Percentiles rank a stretch among this genome's conserved stretches.
Evolutionary conservation across 2,329 filamentous ascomycete genomes (phyloP).

Genomic region (Trichophyton verrucosum): DNA sequence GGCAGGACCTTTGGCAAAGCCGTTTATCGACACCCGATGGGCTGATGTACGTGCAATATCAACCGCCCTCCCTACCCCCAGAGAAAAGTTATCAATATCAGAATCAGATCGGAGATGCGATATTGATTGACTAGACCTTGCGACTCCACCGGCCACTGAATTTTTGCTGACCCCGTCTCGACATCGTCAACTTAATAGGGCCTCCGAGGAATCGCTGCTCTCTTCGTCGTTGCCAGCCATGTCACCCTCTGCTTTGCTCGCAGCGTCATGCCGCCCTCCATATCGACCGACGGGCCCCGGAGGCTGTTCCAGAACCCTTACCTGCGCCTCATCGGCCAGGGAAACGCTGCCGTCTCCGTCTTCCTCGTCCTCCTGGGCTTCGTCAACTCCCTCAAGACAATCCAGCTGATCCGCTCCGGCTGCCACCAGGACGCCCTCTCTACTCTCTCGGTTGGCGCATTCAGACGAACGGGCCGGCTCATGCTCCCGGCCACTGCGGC

Average conservation of each 20-base stretch:
- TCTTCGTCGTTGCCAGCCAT: conserved; percentile 45
- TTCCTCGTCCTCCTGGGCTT: conserved; percentile 55
- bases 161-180: background rate
- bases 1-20: background rate
- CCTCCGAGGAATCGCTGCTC: conserved; percentile 44
- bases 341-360: conserved; percentile 53
- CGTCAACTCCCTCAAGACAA: conserved; percentile 50
- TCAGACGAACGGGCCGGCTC: conserved; percentile 46
- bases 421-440: conserved; percentile 42
- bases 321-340: conserved; percentile 47
- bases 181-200: conserved; percentile 28
- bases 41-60: conserved; percentile 3
- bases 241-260: conserved; percentile 41
- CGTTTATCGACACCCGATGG: conserved; percentile 7
- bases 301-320: conserved; percentile 47
- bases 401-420: conserved; percentile 43
- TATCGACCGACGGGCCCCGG: conserved; percentile 34
- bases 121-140: too few species aligned
- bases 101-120: background rate
- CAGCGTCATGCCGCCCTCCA: conserved; percentile 38
- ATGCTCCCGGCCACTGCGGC: conserved; percentile 46
- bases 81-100: background rate
- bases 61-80: background rate
- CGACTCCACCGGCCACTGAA: background rate
- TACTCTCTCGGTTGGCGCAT: conserved; percentile 45